Conservation (phyloP, 805 yeast species). For the Yamadazyma akitaensis region DNA sequence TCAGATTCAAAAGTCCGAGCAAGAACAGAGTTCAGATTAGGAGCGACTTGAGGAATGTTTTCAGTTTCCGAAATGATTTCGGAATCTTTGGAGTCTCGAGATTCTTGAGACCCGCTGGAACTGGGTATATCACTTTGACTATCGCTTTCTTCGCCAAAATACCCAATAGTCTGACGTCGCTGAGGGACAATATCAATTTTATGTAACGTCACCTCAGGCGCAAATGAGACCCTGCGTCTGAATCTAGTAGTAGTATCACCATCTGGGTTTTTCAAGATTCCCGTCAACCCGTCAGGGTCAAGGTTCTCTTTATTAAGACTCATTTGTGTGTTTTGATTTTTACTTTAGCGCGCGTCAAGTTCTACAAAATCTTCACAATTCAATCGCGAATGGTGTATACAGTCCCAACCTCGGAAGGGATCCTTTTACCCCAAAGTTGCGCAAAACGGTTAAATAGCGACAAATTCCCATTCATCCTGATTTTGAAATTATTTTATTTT, state of each 20-base stretch:
- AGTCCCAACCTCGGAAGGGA: conserved; percentile 8
- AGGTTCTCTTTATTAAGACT: conserved; percentile 13
- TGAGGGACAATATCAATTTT: conserved; percentile 43
- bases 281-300: conserved; percentile 10
- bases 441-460: conserved; percentile 6
- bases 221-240: conserved; percentile 66
- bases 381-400: neutral
- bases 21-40: neutral
- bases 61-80: conserved; percentile 3
- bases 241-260: conserved; percentile 2
- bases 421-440: conserved; percentile 10
- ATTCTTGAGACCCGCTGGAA: neutral
- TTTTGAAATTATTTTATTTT: neutral
- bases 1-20: neutral
- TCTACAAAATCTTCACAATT: neutral
- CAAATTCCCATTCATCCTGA: conserved; percentile 2
- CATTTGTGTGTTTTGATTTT: conserved; percentile 6
- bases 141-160: conserved; percentile 12
- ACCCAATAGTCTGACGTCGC: conserved; percentile 22
- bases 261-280: conserved; percentile 7
- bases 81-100: conserved; percentile 8
- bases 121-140: conserved; percentile 2
- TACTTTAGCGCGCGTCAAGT: neutral
- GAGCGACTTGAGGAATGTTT: neutral
- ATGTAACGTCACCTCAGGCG: conserved; percentile 69